phyloP scores from a whole-genome alignment of 2,329 filamentous ascomycete species.

The Pseudopyrenochaeta lycopersici region DNA sequence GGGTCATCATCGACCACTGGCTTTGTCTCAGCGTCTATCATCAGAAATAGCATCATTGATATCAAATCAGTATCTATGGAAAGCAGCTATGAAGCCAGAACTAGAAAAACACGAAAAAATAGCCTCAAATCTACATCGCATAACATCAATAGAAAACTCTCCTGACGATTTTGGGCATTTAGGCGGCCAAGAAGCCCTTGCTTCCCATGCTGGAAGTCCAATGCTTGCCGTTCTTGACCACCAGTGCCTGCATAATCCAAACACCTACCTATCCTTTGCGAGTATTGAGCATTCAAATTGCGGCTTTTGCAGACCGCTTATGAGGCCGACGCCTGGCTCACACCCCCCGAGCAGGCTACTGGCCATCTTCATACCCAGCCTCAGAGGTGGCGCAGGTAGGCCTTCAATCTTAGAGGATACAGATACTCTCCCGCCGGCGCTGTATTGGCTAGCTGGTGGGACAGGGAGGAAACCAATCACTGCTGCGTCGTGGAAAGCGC shows the following conservation, averaged over 20 bases:
- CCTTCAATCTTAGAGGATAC: conserved; percentile 4
- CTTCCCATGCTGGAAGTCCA: conserved; percentile 13
- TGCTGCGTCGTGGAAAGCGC: conserved; percentile 28
- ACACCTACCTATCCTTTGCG: conserved; percentile 26
- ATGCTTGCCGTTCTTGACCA: conserved; percentile 9
- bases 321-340: neutral
- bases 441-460: conserved; percentile 39
- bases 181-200: neutral
- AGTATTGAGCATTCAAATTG: conserved; percentile 24
- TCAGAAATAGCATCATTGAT: conserved; percentile 16
- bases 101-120: conserved; percentile 2
- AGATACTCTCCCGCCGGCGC: conserved; percentile 18
- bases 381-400: conserved; percentile 28
- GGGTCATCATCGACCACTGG: conserved; percentile 14
- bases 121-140: conserved; percentile 1
- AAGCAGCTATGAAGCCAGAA: conserved; percentile 1
- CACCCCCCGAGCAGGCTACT: conserved; percentile 3
- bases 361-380: neutral
- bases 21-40: conserved; percentile 25
- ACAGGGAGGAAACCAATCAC: conserved; percentile 17
- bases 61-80: conserved; percentile 9
- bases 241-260: conserved; percentile 26
- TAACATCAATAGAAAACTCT: neutral
- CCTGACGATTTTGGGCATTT: neutral
- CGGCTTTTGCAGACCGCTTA: conserved; percentile 16